Percentiles rank a stretch among this genome's conserved stretches.
Evolutionary conservation across 1,284 basidiomycete genomes (phyloP).

Genomic region (Ceratobasidium sp.): DNA sequence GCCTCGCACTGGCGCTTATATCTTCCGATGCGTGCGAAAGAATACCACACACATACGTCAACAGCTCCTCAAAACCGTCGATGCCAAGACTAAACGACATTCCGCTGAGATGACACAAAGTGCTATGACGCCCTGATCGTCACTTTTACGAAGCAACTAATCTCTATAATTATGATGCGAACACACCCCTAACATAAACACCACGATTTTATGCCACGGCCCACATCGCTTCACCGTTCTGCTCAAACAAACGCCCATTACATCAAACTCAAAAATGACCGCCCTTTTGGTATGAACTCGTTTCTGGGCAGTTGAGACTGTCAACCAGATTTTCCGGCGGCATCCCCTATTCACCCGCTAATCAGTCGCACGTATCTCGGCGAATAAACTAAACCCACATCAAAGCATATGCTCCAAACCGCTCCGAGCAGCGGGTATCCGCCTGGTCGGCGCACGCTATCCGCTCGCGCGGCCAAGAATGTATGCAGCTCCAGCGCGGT

Average conservation of each 20-base stretch:
- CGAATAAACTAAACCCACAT: constrained; percentile 46
- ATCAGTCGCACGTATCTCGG: background rate
- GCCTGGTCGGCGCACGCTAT: constrained; percentile 47
- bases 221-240: background rate
- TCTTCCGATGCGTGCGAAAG: too few relatives aligned
- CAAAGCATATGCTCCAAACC: constrained; percentile 57
- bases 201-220: background rate
- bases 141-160: background rate
- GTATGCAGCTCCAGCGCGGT: constrained; percentile 59
- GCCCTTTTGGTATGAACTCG: background rate
- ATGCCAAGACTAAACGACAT: too few relatives aligned
- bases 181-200: constrained; percentile 2
- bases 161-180: background rate
- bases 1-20: too few relatives aligned
- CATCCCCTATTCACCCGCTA: constrained; percentile 20
- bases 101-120: background rate
- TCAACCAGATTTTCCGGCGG: constrained; percentile 28
- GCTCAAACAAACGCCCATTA: too few relatives aligned
- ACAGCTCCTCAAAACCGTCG: too few relatives aligned
- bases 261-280: background rate
- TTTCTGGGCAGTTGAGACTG: background rate
- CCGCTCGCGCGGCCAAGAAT: constrained; percentile 58
- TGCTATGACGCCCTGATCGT: constrained; percentile 5
- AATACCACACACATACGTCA: too few relatives aligned
- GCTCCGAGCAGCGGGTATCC: constrained; percentile 62